Conservation (phyloP, 2,329 filamentous ascomycete genomes). For the Claviceps citrina region DNA sequence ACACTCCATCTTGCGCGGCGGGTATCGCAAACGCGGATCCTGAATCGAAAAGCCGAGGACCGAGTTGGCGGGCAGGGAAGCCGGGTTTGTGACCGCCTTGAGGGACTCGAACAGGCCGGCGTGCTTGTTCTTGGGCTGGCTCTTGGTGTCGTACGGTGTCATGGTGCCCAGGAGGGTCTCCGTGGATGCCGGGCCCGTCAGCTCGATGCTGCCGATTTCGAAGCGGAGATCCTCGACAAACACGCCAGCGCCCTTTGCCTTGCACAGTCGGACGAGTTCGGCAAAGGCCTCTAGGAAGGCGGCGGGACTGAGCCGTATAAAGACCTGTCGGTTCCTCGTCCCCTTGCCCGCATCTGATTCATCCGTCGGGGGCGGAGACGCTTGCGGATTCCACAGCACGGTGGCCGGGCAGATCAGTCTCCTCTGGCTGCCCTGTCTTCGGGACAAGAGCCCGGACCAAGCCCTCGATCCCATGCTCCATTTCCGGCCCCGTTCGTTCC, state of each 20-base stretch:
- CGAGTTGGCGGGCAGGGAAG: conserved; percentile 52
- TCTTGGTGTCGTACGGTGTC: conserved; percentile 28
- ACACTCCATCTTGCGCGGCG: conserved; percentile 42
- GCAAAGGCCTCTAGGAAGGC: conserved; percentile 57
- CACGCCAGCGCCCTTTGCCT: conserved; percentile 44
- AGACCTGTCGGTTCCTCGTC: conserved; percentile 34
- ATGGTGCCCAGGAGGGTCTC: conserved; percentile 61
- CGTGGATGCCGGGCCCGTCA: conserved; percentile 55
- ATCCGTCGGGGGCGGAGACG: conserved; percentile 13
- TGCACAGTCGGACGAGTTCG: conserved; percentile 40
- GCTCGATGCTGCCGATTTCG: conserved; percentile 45
- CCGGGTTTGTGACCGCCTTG: conserved; percentile 47
- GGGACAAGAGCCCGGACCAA: conserved; percentile 35
- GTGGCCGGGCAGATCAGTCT: conserved; percentile 56
- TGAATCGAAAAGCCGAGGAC: conserved; percentile 57
- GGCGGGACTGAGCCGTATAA: conserved; percentile 70
- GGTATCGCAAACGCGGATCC: conserved; percentile 70
- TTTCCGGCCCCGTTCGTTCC: conserved; percentile 48
- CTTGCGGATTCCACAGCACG: conserved; percentile 55
- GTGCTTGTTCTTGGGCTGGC: conserved; percentile 21
- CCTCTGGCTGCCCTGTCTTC: conserved; percentile 35
- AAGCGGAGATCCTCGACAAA: conserved; percentile 55
- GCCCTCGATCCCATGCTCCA: conserved; percentile 47
- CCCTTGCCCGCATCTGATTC: conserved; percentile 11
- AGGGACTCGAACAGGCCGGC: conserved; percentile 36